Percentiles rank a stretch among this genome's conserved stretches.
Conservation (phyloP, 1,284 basidiomycete genomes). For the Singerocomus inundabilis region DNA sequence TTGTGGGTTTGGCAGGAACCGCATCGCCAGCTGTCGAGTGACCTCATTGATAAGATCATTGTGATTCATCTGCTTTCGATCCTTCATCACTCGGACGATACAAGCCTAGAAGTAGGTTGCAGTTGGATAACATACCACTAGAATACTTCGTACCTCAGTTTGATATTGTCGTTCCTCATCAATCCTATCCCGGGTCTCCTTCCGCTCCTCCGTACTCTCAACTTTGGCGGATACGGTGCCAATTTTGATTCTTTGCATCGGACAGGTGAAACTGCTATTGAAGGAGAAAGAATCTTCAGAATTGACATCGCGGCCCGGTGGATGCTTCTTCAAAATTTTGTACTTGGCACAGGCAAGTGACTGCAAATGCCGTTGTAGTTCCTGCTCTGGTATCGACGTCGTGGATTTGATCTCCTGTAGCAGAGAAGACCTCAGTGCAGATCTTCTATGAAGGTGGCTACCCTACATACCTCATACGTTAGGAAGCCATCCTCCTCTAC, state of each 20-base stretch:
- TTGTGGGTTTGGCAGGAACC: constrained; percentile 86
- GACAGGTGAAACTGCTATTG: constrained; percentile 78
- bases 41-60: constrained; percentile 92
- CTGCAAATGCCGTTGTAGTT: constrained; percentile 90
- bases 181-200: constrained; percentile 88
- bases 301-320: constrained; percentile 81
- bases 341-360: constrained; percentile 97
- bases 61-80: constrained; percentile 86
- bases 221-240: constrained; percentile 85
- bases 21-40: constrained; percentile 76
- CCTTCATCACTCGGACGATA: constrained; percentile 98
- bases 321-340: constrained; percentile 91
- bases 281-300: constrained; percentile 84
- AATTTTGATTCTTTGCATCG: constrained; percentile 92
- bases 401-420: constrained; percentile 65
- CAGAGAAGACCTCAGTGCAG: neutral
- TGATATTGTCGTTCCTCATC: constrained; percentile 92
- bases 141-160: constrained; percentile 66
- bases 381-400: constrained; percentile 73
- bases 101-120: constrained; percentile 64
- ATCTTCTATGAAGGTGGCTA: neutral
- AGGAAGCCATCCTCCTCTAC: constrained; percentile 66
- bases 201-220: constrained; percentile 84
- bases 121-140: constrained; percentile 7
- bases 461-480: constrained; percentile 62